Evolutionary conservation across 2,329 filamentous ascomycete genomes (phyloP), one percentile per base, ranked within the genome.

Genomic region (Harringtonia aguacate): DNA sequence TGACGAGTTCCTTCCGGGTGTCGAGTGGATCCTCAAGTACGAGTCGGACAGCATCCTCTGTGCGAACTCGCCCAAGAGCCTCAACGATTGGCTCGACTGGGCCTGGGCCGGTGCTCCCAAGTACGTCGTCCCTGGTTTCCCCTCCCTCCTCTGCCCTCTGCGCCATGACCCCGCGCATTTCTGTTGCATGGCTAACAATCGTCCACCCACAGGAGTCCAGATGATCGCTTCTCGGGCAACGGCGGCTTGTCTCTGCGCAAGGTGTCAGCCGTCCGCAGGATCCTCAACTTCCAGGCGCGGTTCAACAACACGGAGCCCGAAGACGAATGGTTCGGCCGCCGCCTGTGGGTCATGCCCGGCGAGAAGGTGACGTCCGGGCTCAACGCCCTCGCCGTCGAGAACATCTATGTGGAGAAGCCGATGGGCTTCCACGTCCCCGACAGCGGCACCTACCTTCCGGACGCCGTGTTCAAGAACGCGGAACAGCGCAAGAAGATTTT

Each of bases 1-100:
- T 52, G 61, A 72, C 48, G 65, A 70, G 48, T 65, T 72, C 39
- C 52, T 75, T 17, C 64, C 69, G 1, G 62, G 60, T 0, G 69
- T 68, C 29, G 71, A 76, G 56, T 75, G 70, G 70, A 56, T 77
- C 22, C 59, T 77, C 43, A 69, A 69, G 52, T 77, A 68, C 50
- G 70, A 76, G 50, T 61, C 65, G n/a, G 73, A 77, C 53, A 73
- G 68, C 51, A 73, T 77, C 37, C 56, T 76, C 37, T 77, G 73
- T 50, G 67, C 72, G 44, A 75, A 75, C 52, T 71, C 70, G 12
- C 60, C 61, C n/a, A 61, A 55, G 33, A 69, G 68, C 48, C 54
- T 77, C 33, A 68, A 77, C 50, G 68, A 74, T 7, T 76, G 70
- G 69, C 58, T 76, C 10, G 55, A 62, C n/a, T 75, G 66, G 61